Evolutionary conservation across 2,329 filamentous ascomycete genomes (phyloP), one percentile per base, ranked within the genome.

Genomic region (Decorospora gaudefroyi): DNA sequence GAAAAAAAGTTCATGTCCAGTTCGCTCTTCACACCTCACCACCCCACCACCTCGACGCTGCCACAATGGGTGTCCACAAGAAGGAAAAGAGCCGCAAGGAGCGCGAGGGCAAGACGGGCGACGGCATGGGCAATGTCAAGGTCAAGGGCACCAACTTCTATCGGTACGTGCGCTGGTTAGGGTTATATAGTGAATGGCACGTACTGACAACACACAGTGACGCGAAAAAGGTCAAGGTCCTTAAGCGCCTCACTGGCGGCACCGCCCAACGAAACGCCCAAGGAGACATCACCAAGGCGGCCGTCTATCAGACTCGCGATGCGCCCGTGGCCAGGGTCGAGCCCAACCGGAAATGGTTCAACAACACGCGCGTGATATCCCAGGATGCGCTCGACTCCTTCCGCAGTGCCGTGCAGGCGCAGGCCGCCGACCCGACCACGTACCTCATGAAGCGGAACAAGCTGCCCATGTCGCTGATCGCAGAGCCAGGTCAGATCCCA

Each of bases 91-190:
- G 77, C 71, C 85, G 92, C 75, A 87, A 87, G 71, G 81, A 80
- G 76, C 87, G 90, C 71, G 85, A 96, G 80, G 90, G 89, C 60
- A 92, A 91, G 76, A 82, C 81, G 35, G 82, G 82, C 57, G 87
- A 93, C 83, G 90, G 90, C 70, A 90, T 96, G 83, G 84, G 76
- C 64, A 97, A 97, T 76, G 88, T 97, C 67, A 89, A 86, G 65
- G 79, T 84, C 62, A 99, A 99, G 77, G 93, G 93, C 75, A 92
- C 97, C 79, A 97, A 97, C 78, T 99, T 97, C 77, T 97, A 97
- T 78, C 84, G 59, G 58, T 59, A 60, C 9, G 46, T 16, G 15
- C 6, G 7, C 13, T 11, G 0, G n/a, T 3, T 4, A 1, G 11
- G 13, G 1, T 25, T 18, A 11, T 3, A 11, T 22, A 11, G 28